Base-by-base conservation (phyloP, 2,329 filamentous ascomycete genomes). In the Chrysoporthe deuterocubensis region DNA sequence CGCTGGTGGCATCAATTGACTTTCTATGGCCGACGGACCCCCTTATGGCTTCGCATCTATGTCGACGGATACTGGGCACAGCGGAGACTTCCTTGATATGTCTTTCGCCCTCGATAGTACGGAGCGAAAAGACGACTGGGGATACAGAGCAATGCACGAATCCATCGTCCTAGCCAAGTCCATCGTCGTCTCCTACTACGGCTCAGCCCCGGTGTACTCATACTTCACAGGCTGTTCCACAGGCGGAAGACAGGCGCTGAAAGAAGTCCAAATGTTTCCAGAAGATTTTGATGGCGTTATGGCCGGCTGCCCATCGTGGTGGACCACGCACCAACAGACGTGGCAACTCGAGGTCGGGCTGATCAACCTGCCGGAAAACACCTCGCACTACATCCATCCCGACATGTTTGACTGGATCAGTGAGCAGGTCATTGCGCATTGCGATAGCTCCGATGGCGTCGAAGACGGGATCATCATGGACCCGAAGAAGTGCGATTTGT, bases 201-300 rank as follows among this genome's bases (percentile, higher is more conserved):
- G 78, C 21, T 70, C 66, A 2, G 6, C 46, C 0, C 73, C 78
- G 0, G 74, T 76, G 0, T 83, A 82, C 64, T 82, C 80, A 0
- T 89, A 89, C 74, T 89, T 84, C 70, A 72, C 83, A 2, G 87
- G 88, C 4, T 89, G 87, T 72, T 88, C 85, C 0, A 84, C 85
- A 0, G 87, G 88, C 7, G 87, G 88, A 0, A 79, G 87, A 0
- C 85, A 89, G 77, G 87, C 85, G 3, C 76, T 87, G 44, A 85
- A 84, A 64, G 81, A 82, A 9, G 82, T 84, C 0, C 82, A 89
- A 71, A 72, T 76, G 13, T 88, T 82, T 68, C 85, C 87, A 0
- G 77, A 83, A 0, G 85, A 88, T 68, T 89, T 87, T 64, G 85
- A 89, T 62, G 86, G 86, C 32, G 81, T 87, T 21, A 75, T 88